Evolutionary conservation across 2,329 filamentous ascomycete species (phyloP).

Genomic region (Scedosporium minutisporum): DNA sequence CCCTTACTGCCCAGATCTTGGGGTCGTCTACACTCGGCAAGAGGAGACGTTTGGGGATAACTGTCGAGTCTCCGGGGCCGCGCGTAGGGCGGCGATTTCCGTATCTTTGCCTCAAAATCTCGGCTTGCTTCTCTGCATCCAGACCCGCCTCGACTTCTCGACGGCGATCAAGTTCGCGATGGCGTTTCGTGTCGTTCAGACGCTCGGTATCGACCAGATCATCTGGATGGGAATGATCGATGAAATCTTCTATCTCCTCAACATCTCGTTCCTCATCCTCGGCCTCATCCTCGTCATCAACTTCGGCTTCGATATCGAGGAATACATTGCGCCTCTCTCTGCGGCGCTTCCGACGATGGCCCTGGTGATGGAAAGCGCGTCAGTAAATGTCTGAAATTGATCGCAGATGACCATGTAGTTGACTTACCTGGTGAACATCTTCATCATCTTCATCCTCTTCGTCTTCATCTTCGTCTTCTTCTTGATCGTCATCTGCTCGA

Average conservation of each 20-base stretch:
- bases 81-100: conserved; percentile 63
- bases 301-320: conserved; percentile 96
- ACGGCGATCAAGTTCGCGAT: conserved; percentile 87
- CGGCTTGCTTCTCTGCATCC: conserved; percentile 89
- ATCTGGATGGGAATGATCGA: conserved; percentile 83
- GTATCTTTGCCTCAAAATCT: conserved; percentile 78
- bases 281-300: conserved; percentile 85
- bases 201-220: conserved; percentile 73
- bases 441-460: conserved; percentile 30
- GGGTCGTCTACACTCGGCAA: conserved; percentile 92
- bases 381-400: conserved; percentile 5
- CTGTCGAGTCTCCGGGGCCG: conserved; percentile 57
- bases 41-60: conserved; percentile 76
- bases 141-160: conserved; percentile 79
- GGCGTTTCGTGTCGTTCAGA: conserved; percentile 80
- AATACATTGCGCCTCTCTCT: conserved; percentile 71
- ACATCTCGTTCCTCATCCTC: conserved; percentile 86
- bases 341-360: conserved; percentile 71
- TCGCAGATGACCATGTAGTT: background rate
- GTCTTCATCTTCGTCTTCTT: conserved; percentile 38
- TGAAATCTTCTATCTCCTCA: conserved; percentile 73
- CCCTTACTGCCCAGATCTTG: conserved; percentile 88
- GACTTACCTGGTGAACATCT: conserved; percentile 54
- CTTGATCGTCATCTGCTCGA: conserved; percentile 26
- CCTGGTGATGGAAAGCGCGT: conserved; percentile 25